Percentiles rank a stretch among this genome's conserved stretches.
These are phyloP conservation scores for Vanrija pseudolonga DNA, from an alignment of 1,284 basidiomycete species.

Conservation along the genomic window DNA sequence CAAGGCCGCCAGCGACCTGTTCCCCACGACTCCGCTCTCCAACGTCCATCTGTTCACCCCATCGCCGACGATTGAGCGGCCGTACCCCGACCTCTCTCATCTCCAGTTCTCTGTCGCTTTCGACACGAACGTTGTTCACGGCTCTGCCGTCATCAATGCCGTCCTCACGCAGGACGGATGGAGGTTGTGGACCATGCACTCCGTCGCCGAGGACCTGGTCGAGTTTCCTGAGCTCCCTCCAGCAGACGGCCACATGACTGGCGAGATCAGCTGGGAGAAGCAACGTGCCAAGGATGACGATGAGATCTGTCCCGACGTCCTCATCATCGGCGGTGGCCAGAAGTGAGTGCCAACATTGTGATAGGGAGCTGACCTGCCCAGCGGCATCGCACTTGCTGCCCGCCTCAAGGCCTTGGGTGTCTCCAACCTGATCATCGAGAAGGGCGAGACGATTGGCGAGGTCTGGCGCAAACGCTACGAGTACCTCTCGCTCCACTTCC, in stretches of 20 bases:
- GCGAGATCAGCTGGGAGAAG: too few species aligned
- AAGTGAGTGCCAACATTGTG: too few species aligned
- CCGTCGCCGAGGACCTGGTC: conserved; percentile 57
- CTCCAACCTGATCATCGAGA: conserved; percentile 47
- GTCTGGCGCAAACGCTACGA: conserved; percentile 56
- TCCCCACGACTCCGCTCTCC: conserved; percentile 38
- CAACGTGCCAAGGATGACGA: too few species aligned
- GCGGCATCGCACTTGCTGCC: conserved; percentile 48
- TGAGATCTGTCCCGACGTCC: conserved; percentile 47
- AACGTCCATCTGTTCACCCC: conserved; percentile 48
- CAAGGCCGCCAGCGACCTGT: conserved; percentile 23
- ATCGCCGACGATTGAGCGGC: conserved; percentile 48
- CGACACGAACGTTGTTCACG: conserved; percentile 54
- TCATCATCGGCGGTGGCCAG: conserved; percentile 53
- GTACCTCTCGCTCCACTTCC: conserved; percentile 60
- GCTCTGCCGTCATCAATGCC: conserved; percentile 57
- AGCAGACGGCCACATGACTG: conserved; percentile 30
- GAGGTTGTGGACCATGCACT: conserved; percentile 58
- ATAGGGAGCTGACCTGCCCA: too few species aligned
- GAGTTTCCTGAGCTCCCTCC: conserved; percentile 50
- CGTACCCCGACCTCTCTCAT: conserved; percentile 59
- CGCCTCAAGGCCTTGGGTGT: conserved; percentile 49
- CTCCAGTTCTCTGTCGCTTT: conserved; percentile 58
- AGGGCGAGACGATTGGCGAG: conserved; percentile 47
- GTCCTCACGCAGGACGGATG: conserved; percentile 53